phyloP scores from a whole-genome alignment of 371 early-diverging fungal species.

The Mortierella sp. region DNA sequence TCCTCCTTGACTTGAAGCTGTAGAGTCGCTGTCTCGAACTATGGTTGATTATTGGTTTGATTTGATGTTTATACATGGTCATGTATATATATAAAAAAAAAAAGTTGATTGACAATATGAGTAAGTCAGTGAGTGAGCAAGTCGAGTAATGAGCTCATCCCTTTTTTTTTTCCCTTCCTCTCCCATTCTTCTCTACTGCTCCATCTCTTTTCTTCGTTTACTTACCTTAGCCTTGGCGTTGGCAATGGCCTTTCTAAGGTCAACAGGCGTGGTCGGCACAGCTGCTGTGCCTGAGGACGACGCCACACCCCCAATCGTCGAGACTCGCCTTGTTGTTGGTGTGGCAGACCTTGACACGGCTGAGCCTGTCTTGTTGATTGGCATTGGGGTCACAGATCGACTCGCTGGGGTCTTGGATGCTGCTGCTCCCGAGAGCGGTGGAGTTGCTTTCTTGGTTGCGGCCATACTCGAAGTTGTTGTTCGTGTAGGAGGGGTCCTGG shows the following conservation, averaged over 20 bases:
- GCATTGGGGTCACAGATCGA: neutral
- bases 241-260: slow-evolving; percentile 37
- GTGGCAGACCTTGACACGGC: slow-evolving; percentile 1
- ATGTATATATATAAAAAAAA: too few relatives aligned
- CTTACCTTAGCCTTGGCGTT: slow-evolving; percentile 30
- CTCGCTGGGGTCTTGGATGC: neutral
- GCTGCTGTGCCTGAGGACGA: neutral
- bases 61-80: too few relatives aligned
- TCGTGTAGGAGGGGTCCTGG: neutral
- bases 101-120: slow-evolving; percentile 5
- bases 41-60: neutral
- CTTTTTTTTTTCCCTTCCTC: neutral
- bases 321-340: slow-evolving; percentile 10
- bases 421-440: neutral
- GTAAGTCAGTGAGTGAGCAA: neutral
- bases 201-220: neutral
- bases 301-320: slow-evolving; percentile 17
- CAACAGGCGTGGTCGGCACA: slow-evolving; percentile 9
- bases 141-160: neutral
- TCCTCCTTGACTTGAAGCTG: slow-evolving; percentile 31
- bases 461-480: slow-evolving; percentile 1
- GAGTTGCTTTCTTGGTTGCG: slow-evolving; percentile 3
- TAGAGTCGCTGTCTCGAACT: slow-evolving; percentile 26
- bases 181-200: neutral
- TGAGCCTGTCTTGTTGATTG: neutral